These are phyloP conservation scores for Fusarium oxysporum DNA, from an alignment of 2,329 filamentous ascomycete species.

Conservation along the genomic window DNA sequence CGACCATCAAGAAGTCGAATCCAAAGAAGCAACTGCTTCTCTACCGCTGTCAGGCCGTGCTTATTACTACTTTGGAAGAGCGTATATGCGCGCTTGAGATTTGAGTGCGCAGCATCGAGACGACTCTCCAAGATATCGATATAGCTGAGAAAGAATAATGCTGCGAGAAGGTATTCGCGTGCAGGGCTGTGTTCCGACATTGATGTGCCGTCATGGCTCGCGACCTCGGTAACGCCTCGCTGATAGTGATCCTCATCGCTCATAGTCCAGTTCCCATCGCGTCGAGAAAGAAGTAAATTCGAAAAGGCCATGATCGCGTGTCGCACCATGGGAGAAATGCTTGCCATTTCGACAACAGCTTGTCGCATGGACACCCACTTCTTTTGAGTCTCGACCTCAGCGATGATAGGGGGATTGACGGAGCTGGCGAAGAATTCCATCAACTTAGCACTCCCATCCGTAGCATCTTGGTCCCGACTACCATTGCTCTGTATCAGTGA, in stretches of 20 bases:
- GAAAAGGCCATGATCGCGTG: constrained; percentile 65
- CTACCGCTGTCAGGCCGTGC: constrained; percentile 51
- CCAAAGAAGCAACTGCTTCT: constrained; percentile 65
- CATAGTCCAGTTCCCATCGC: constrained; percentile 47
- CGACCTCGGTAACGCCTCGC: constrained; percentile 51
- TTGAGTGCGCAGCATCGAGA: constrained; percentile 60
- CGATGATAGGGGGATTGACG: constrained; percentile 63
- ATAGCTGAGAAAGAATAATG: constrained; percentile 66
- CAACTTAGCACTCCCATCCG: constrained; percentile 45
- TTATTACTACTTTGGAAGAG: constrained; percentile 58
- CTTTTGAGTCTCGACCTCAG: constrained; percentile 64
- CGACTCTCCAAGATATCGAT: constrained; percentile 60
- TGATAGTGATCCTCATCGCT: constrained; percentile 54
- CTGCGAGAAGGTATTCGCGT: constrained; percentile 59
- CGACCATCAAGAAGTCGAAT: constrained; percentile 66
- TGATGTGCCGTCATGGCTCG: constrained; percentile 34
- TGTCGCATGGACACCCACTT: constrained; percentile 63
- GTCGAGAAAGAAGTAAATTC: constrained; percentile 56
- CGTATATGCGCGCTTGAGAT: constrained; percentile 61
- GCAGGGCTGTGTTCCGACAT: constrained; percentile 47
- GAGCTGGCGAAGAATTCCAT: constrained; percentile 62
- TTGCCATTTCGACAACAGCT: constrained; percentile 60
- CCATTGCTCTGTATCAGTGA: constrained; percentile 39
- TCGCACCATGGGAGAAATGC: constrained; percentile 59
- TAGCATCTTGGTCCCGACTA: constrained; percentile 18